Conservation (phyloP, 2,329 filamentous ascomycete species). For the Pseudonectria buxi region DNA sequence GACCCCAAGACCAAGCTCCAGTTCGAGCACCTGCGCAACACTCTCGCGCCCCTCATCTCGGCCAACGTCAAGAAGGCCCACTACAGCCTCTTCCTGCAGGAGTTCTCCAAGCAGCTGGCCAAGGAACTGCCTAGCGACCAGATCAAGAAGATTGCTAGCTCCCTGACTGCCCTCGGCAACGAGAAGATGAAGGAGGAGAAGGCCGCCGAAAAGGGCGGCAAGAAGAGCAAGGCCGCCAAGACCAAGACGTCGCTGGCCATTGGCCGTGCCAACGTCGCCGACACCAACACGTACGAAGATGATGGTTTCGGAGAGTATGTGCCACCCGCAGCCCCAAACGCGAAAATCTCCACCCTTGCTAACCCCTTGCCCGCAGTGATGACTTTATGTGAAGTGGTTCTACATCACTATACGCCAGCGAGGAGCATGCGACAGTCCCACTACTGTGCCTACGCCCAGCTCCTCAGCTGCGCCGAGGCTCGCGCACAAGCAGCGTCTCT, state of each 20-base stretch:
- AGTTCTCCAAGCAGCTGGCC: constrained; percentile 79
- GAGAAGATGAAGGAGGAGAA: constrained; percentile 99
- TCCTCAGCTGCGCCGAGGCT: too few species aligned
- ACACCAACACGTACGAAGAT: constrained; percentile 74
- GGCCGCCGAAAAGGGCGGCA: constrained; percentile 82
- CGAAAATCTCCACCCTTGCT: constrained; percentile 6
- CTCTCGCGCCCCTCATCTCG: constrained; percentile 70
- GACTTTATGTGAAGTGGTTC: constrained; percentile 61
- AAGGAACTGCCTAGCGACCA: constrained; percentile 87
- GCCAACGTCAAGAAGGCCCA: constrained; percentile 80
- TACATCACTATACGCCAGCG: constrained; percentile 3
- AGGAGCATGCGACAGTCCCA: constrained; percentile 5
- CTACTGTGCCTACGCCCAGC: not conserved
- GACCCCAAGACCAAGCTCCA: constrained; percentile 82
- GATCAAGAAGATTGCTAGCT: constrained; percentile 91
- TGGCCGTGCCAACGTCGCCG: constrained; percentile 52
- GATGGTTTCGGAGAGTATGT: constrained; percentile 78
- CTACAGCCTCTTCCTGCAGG: constrained; percentile 83
- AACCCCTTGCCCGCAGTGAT: constrained; percentile 39
- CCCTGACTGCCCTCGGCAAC: constrained; percentile 83
- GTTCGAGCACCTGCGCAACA: constrained; percentile 72
- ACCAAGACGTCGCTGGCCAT: constrained; percentile 81
- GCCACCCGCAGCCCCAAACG: not conserved
- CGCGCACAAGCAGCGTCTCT: too few species aligned
- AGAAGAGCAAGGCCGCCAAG: constrained; percentile 96